These are phyloP conservation scores for Bisporella sp. DNA, from an alignment of 2,329 filamentous ascomycete species.

Conservation along the genomic window DNA sequence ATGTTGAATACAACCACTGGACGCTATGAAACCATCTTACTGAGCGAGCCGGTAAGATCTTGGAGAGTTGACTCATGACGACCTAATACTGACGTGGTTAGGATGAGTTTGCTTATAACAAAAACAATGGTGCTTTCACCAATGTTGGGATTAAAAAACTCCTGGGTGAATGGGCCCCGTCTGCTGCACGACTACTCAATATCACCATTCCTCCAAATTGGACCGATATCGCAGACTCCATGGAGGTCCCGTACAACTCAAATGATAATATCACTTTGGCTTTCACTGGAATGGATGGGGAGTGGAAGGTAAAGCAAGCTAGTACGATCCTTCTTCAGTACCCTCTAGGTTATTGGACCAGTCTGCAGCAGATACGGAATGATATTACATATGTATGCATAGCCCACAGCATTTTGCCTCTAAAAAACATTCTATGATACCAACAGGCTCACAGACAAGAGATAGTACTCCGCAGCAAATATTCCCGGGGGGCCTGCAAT, in stretches of 20 bases:
- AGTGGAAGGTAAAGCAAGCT: too few relatives aligned
- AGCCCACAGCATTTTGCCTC: too few relatives aligned
- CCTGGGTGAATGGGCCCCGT: background rate
- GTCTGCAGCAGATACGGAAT: background rate
- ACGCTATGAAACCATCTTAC: background rate
- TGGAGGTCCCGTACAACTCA: background rate
- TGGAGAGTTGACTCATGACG: background rate
- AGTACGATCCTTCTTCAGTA: too few relatives aligned
- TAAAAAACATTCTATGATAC: too few relatives aligned
- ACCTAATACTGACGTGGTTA: background rate
- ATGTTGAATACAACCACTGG: background rate
- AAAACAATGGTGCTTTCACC: background rate
- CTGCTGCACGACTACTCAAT: background rate
- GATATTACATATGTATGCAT: background rate
- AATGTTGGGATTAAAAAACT: background rate
- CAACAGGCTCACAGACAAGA: too few relatives aligned
- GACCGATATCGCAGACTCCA: background rate
- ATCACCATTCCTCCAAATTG: background rate
- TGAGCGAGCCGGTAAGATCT: background rate
- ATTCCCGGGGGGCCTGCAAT: slow-evolving; percentile 58
- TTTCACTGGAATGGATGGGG: too few relatives aligned
- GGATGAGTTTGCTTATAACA: slow-evolving; percentile 1
- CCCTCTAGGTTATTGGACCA: background rate
- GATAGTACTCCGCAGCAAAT: background rate
- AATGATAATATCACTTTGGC: background rate